phyloP scores from a whole-genome alignment of 1,139 yeast genomes.

The Geotrichum cucujoidarum region DNA sequence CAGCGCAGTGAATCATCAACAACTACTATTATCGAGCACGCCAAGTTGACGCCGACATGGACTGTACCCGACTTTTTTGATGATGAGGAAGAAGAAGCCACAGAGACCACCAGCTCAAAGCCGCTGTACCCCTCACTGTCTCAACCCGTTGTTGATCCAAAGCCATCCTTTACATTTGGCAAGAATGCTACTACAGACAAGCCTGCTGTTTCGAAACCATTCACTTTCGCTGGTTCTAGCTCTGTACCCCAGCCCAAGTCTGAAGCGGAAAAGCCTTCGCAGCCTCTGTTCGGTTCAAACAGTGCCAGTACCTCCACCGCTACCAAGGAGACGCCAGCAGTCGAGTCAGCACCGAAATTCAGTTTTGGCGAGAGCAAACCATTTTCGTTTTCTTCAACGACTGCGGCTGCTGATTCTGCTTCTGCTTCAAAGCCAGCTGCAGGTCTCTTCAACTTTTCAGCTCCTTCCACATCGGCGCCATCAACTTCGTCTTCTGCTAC shows the following conservation, averaged over 20 bases:
- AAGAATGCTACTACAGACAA: background rate
- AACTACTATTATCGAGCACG: conserved; percentile 11
- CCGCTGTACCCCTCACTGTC: conserved; percentile 17
- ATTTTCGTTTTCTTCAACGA: background rate
- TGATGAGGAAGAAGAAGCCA: conserved; percentile 14
- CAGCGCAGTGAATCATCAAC: conserved; percentile 5
- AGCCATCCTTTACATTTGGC: conserved; percentile 5
- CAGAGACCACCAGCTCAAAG: conserved; percentile 20
- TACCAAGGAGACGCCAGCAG: too few species aligned
- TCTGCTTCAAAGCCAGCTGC: too few species aligned
- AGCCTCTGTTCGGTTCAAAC: too few species aligned
- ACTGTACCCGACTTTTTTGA: conserved; percentile 15
- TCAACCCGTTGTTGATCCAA: background rate
- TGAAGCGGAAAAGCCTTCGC: too few species aligned
- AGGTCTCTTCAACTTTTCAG: too few species aligned
- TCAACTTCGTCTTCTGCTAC: too few species aligned
- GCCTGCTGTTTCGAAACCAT: conserved; percentile 5
- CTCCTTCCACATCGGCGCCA: too few species aligned
- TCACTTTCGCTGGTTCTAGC: conserved; percentile 4
- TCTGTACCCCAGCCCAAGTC: too few species aligned
- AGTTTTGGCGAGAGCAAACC: background rate
- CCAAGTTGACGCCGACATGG: conserved; percentile 15
- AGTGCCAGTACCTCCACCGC: too few species aligned
- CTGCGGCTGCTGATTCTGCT: background rate
- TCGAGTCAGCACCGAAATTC: background rate